Evolutionary conservation across 495 filamentous ascomycete genomes (phyloP), one percentile per base, ranked within the genome.

Genomic region (Podospora tetraspora): DNA sequence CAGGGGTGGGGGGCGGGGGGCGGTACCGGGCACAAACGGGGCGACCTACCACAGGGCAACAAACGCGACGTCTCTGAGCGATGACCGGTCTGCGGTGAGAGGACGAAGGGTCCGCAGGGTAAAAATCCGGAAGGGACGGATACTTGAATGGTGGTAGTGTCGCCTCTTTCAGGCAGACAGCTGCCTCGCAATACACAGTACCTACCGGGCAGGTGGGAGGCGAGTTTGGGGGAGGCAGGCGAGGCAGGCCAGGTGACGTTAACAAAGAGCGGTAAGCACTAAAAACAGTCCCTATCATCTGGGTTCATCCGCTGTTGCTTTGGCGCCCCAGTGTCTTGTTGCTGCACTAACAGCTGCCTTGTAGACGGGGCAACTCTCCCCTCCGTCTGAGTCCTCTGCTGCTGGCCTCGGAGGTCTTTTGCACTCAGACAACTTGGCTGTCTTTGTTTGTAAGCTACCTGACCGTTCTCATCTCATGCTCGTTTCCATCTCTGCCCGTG

Each of bases 221-320:
- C 71, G 62, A 63, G 30, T 58, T 61, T 24, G 62, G 61, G 58
- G 29, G 19, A 66, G 25, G 29, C 11, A 29, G 68, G 66, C 58
- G 19, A 66, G 25, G 29, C 11, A 29, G 68, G 66, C 58, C 66
- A 65, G 58, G 57, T 34, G 5, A 61, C 29, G 25, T 66, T 75
- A 75, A 77, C 73, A 77, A 69, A 66, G 62, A 68, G 63, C 62
- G 73, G 73, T 72, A 69, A 71, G 72, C 52, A 68, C 32, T 75
- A 77, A 30, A 10, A 9, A 3, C 11, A 13, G 32, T 34, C 10
- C 32, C 32, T 34, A 12, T 34, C 11, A 34, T 34, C 32, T 34
- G 32, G 32, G 32, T 34, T 34, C 32, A 34, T 34, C 29, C 32
- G 11, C 30, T 32, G 30, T 12, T 27, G 24, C 21, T 21, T 56